Evolutionary conservation across 805 yeast genomes (phyloP).

Genomic region (Candida silvatica): DNA sequence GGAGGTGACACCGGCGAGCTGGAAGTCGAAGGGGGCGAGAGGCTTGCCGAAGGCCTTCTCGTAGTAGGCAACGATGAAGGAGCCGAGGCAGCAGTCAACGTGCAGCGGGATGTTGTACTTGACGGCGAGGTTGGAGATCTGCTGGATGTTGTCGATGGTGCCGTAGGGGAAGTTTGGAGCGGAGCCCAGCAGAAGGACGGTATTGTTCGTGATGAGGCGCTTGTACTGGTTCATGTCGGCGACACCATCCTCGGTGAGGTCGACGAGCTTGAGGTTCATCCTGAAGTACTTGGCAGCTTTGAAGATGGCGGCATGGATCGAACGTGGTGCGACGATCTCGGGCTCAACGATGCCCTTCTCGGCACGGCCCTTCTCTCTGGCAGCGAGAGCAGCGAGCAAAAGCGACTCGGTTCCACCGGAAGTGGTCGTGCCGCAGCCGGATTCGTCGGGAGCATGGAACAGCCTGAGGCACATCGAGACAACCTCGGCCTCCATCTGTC

Average conservation of each 20-base stretch:
- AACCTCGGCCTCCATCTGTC: slow-evolving; percentile 94
- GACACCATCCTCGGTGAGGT: slow-evolving; percentile 54
- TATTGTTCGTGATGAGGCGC: slow-evolving; percentile 63
- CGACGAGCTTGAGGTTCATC: slow-evolving; percentile 76
- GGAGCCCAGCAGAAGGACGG: slow-evolving; percentile 81
- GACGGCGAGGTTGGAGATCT: slow-evolving; percentile 57
- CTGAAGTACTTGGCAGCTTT: slow-evolving; percentile 90
- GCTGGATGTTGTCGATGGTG: slow-evolving; percentile 80
- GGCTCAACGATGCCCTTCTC: slow-evolving; percentile 58
- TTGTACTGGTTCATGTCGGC: slow-evolving; percentile 59
- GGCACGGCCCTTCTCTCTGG: slow-evolving; percentile 64
- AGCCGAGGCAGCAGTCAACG: slow-evolving; percentile 94
- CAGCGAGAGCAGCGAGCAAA: slow-evolving; percentile 78
- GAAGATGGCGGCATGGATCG: slow-evolving; percentile 92
- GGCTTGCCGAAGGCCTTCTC: slow-evolving; percentile 41
- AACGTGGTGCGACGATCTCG: slow-evolving; percentile 81
- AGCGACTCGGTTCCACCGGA: slow-evolving; percentile 96
- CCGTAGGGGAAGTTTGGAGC: slow-evolving; percentile 99
- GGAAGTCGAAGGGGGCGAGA: slow-evolving; percentile 58
- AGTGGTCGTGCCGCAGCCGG: slow-evolving; percentile 73
- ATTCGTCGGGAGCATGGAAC: slow-evolving; percentile 74
- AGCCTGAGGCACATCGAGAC: slow-evolving; percentile 81
- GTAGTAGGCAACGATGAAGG: slow-evolving; percentile 72
- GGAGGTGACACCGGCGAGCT: slow-evolving; percentile 89
- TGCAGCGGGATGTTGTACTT: slow-evolving; percentile 75